Conservation (phyloP, 2,329 filamentous ascomycete genomes). For the Trichoderma lentiforme region DNA sequence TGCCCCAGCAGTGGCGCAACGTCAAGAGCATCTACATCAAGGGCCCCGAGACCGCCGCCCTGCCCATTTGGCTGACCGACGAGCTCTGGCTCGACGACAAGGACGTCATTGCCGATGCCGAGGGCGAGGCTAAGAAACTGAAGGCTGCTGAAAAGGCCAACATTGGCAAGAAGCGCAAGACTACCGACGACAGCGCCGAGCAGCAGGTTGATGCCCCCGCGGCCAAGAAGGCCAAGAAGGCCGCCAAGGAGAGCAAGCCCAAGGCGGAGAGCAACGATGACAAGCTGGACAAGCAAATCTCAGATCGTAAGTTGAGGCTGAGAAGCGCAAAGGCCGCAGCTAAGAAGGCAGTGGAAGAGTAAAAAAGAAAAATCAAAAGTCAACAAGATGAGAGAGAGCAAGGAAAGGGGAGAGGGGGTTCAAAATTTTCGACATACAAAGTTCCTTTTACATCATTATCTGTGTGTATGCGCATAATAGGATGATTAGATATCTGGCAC, state of each 20-base stretch:
- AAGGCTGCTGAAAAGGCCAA: slow-evolving; percentile 48
- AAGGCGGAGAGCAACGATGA: slow-evolving; percentile 47
- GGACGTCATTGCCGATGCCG: slow-evolving; percentile 64
- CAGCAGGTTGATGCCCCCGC: slow-evolving; percentile 44
- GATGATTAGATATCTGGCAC: slow-evolving; percentile 25
- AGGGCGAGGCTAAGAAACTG: slow-evolving; percentile 45
- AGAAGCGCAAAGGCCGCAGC: slow-evolving; percentile 59
- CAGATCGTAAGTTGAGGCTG: slow-evolving; percentile 55
- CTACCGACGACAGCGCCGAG: slow-evolving; percentile 37
- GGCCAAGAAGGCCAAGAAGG: slow-evolving; percentile 36
- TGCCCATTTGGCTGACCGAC: slow-evolving; percentile 92
- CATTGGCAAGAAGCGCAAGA: slow-evolving; percentile 64
- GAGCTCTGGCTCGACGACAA: slow-evolving; percentile 84
- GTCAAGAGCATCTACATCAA: slow-evolving; percentile 86
- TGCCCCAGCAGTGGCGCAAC: slow-evolving; percentile 85
- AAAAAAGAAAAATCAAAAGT: not conserved
- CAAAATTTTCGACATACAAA: not conserved
- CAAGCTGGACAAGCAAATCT: slow-evolving; percentile 56
- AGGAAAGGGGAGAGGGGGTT: too few species aligned
- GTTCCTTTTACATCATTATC: slow-evolving; percentile 10
- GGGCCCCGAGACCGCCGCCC: slow-evolving; percentile 77
- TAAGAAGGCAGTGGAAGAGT: slow-evolving; percentile 48
- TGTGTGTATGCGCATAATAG: slow-evolving; percentile 17
- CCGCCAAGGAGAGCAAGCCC: slow-evolving; percentile 31
- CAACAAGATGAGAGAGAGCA: not conserved